Evolutionary conservation across 2,329 filamentous ascomycete species (phyloP).

Genomic region (Fusarium domesticum): DNA sequence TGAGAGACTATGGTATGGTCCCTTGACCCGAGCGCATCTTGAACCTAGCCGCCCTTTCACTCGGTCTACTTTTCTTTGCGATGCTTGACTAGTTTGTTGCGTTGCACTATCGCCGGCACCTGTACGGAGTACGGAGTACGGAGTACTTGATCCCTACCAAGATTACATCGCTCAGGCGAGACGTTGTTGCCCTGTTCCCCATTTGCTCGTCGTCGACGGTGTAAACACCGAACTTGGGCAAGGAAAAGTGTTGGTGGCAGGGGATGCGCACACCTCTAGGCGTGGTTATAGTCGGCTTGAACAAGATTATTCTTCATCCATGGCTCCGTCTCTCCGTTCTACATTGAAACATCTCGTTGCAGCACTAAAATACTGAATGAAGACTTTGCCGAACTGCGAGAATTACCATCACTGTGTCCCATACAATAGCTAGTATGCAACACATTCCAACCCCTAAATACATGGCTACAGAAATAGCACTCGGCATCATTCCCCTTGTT

Average conservation of each 20-base stretch:
- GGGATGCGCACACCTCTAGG: conserved; percentile 4
- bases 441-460: conserved; percentile 4
- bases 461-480: background rate
- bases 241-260: background rate
- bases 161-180: background rate
- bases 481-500: background rate
- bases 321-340: conserved; percentile 22
- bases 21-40: conserved; percentile 31
- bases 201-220: too few species aligned
- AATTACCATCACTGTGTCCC: too few species aligned
- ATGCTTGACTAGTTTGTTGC: too few species aligned
- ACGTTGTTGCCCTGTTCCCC: too few species aligned
- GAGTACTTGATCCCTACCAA: background rate
- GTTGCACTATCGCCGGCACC: background rate
- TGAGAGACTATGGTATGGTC: conserved; percentile 12
- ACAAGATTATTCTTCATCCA: conserved; percentile 1
- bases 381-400: background rate
- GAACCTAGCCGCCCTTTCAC: conserved; percentile 8
- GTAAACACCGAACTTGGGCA: conserved; percentile 1
- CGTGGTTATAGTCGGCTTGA: conserved; percentile 23
- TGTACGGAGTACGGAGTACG: too few species aligned
- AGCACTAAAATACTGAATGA: conserved; percentile 11
- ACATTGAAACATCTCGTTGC: too few species aligned
- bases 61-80: background rate
- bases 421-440: too few species aligned